Evolutionary conservation across 768 basidiomycete species (phyloP).

Genomic region (Leccinellum albellum): DNA sequence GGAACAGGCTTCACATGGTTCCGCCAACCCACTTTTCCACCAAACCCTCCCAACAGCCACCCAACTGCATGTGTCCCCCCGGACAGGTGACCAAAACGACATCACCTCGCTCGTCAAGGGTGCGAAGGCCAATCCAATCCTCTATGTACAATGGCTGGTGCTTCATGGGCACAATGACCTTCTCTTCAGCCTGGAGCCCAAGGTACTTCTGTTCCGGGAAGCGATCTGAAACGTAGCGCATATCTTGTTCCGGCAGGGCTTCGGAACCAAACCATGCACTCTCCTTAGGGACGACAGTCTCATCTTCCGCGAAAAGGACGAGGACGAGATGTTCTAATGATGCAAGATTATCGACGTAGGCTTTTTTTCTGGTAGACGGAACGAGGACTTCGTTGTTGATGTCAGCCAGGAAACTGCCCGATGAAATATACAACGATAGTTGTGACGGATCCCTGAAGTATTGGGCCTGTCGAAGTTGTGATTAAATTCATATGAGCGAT

Average conservation of each 20-base stretch:
- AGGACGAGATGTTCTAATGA: constrained; percentile 67
- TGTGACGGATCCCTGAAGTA: constrained; percentile 76
- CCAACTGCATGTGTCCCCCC: constrained; percentile 74
- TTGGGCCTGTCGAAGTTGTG: constrained; percentile 55
- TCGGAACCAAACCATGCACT: constrained; percentile 85
- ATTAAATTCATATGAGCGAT: neutral
- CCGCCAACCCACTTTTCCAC: constrained; percentile 42
- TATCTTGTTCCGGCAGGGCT: constrained; percentile 37
- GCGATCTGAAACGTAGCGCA: neutral
- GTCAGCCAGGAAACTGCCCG: constrained; percentile 64
- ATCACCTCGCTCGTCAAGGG: constrained; percentile 62
- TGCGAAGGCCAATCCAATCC: constrained; percentile 78
- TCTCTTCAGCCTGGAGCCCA: constrained; percentile 14
- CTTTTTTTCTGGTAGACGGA: constrained; percentile 47
- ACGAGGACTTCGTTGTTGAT: constrained; percentile 73
- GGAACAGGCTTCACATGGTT: neutral
- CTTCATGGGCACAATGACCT: constrained; percentile 63
- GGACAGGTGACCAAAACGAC: constrained; percentile 61
- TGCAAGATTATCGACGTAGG: constrained; percentile 58
- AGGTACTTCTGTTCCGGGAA: constrained; percentile 12
- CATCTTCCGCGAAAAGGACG: constrained; percentile 67
- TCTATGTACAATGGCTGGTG: constrained; percentile 68
- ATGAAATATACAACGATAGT: constrained; percentile 51
- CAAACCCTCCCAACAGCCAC: constrained; percentile 57
- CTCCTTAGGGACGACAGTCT: constrained; percentile 80